Percentiles rank a stretch among this genome's conserved stretches.
These are phyloP conservation scores for Penicillium turbatum DNA, from an alignment of 495 filamentous ascomycete genomes.

Conservation along the genomic window DNA sequence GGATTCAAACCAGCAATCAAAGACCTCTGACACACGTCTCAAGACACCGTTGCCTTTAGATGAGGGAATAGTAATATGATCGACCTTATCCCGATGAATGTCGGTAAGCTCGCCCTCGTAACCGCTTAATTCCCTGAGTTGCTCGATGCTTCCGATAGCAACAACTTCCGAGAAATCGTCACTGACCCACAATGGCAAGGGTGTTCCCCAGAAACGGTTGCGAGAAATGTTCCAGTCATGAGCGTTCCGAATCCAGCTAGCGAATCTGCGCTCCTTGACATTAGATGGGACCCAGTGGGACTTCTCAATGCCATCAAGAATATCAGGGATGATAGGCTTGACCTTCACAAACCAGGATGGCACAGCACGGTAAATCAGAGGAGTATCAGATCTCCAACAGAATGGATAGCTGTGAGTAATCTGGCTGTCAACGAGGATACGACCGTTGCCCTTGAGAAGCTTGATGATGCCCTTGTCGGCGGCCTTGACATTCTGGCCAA, in stretches of 20 bases:
- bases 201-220: slow-evolving; percentile 97
- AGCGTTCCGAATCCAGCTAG: slow-evolving; percentile 84
- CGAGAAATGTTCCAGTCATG: slow-evolving; percentile 96
- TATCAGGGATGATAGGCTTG: slow-evolving; percentile 75
- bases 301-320: slow-evolving; percentile 82
- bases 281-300: slow-evolving; percentile 93
- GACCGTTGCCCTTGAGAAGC: slow-evolving; percentile 72
- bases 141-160: slow-evolving; percentile 79
- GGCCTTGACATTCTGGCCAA: slow-evolving; percentile 85
- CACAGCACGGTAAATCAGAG: slow-evolving; percentile 90
- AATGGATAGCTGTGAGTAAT: slow-evolving; percentile 93
- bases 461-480: slow-evolving; percentile 96
- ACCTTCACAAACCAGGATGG: slow-evolving; percentile 96
- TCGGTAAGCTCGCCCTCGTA: slow-evolving; percentile 82
- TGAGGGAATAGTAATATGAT: slow-evolving; percentile 90
- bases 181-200: slow-evolving; percentile 88
- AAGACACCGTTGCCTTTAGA: slow-evolving; percentile 84
- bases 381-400: slow-evolving; percentile 94
- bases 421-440: slow-evolving; percentile 83
- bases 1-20: slow-evolving; percentile 96
- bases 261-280: slow-evolving; percentile 89
- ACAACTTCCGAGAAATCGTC: slow-evolving; percentile 83
- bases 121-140: slow-evolving; percentile 83
- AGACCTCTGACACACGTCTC: slow-evolving; percentile 82
- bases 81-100: slow-evolving; percentile 91